Conservation (phyloP, 2,329 filamentous ascomycete genomes). For the Aspergillus candidus region DNA sequence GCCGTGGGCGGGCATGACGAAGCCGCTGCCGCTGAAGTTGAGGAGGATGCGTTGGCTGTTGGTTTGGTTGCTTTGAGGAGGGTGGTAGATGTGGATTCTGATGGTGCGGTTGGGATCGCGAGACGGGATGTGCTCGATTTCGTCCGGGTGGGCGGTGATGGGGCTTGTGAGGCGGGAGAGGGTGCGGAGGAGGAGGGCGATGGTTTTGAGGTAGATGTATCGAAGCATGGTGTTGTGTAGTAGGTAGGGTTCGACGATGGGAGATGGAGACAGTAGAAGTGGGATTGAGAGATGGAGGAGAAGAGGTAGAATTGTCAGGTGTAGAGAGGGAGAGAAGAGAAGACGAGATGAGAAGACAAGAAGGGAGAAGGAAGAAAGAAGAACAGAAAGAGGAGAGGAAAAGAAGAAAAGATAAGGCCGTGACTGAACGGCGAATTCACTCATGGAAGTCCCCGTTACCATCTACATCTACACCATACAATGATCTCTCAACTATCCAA, state of each 20-base stretch:
- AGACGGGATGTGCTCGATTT: constrained; percentile 17
- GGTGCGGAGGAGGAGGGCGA: not conserved
- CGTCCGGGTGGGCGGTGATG: constrained; percentile 16
- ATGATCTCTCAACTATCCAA: too few species aligned
- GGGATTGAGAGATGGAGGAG: not conserved
- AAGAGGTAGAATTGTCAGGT: not conserved
- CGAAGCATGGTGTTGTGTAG: not conserved
- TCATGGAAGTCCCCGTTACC: too few species aligned
- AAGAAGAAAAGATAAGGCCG: too few species aligned
- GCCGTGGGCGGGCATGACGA: constrained; percentile 24
- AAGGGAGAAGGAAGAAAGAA: not conserved
- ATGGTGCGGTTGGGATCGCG: constrained; percentile 20
- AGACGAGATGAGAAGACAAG: not conserved
- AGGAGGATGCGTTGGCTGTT: constrained; percentile 19
- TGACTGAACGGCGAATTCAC: too few species aligned
- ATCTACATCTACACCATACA: too few species aligned
- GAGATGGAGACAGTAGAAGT: not conserved
- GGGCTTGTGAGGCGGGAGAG: not conserved
- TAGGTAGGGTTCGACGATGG: too few species aligned
- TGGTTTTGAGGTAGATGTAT: not conserved
- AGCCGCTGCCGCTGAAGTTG: constrained; percentile 28
- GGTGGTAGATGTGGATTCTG: constrained; percentile 22
- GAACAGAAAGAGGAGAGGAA: not conserved
- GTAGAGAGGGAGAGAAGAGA: not conserved
- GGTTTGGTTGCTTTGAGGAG: not conserved